Conservation (phyloP, 1,139 yeast genomes). For the Lodderomyces orthopsilosis region DNA sequence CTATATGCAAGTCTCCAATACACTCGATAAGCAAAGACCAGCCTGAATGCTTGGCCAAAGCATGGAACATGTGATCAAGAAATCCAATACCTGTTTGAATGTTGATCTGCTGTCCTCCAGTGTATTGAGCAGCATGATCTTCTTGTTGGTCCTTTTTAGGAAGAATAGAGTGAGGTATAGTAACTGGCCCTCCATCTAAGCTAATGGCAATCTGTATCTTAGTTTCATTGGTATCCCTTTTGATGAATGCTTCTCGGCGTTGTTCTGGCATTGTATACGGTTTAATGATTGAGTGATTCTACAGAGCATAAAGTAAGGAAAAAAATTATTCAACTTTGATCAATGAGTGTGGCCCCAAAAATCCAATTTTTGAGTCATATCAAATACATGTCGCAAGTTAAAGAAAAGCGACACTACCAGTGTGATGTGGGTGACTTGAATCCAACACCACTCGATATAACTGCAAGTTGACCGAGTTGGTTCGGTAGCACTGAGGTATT, state of each 20-base stretch:
- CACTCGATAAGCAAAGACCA: conserved; percentile 92
- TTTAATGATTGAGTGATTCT: conserved; percentile 1
- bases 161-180: conserved; percentile 56
- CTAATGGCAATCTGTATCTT: conserved; percentile 83
- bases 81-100: conserved; percentile 94
- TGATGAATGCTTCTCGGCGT: conserved; percentile 26
- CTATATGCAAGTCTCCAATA: conserved; percentile 91
- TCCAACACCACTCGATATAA: too few species aligned
- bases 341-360: too few species aligned
- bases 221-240: conserved; percentile 87
- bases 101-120: conserved; percentile 67
- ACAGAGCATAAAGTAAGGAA: background rate
- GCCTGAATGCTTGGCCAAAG: conserved; percentile 93
- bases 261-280: background rate
- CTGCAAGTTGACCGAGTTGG: too few species aligned
- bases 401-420: background rate
- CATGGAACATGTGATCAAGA: conserved; percentile 95
- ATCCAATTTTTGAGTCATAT: too few species aligned
- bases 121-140: conserved; percentile 60
- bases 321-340: background rate
- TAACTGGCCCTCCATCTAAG: conserved; percentile 77
- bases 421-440: too few species aligned
- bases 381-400: background rate
- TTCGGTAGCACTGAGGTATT: too few species aligned
- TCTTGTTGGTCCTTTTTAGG: conserved; percentile 30